These are phyloP conservation scores for Phoma herbarum DNA, from an alignment of 2,329 filamentous ascomycete genomes.

Conservation along the genomic window DNA sequence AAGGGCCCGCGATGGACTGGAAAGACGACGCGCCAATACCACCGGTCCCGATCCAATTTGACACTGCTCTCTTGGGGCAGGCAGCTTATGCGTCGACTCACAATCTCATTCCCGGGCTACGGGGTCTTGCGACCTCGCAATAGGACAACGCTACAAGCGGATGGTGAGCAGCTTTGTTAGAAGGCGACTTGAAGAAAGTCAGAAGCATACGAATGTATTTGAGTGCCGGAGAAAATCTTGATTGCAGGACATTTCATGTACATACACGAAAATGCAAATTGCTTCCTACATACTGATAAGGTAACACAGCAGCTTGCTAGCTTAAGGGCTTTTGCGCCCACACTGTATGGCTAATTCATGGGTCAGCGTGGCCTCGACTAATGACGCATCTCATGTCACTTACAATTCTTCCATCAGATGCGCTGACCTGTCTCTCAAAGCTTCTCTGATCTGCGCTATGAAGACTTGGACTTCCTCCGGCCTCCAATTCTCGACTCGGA, in stretches of 20 bases:
- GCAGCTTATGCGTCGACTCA: background rate
- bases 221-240: background rate
- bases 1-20: slow-evolving; percentile 25
- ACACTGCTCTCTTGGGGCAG: background rate
- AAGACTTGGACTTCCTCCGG: slow-evolving; percentile 56
- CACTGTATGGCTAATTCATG: slow-evolving; percentile 1
- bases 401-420: slow-evolving; percentile 38
- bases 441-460: slow-evolving; percentile 35
- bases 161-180: background rate
- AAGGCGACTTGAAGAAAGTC: background rate
- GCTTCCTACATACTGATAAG: background rate
- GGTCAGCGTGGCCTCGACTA: background rate
- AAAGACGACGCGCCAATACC: slow-evolving; percentile 20
- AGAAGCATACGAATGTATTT: background rate
- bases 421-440: slow-evolving; percentile 35
- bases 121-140: background rate
- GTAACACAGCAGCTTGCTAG: background rate
- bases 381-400: slow-evolving; percentile 8
- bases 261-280: no score
- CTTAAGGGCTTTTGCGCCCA: slow-evolving; percentile 10
- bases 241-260: no score
- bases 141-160: no score
- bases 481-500: slow-evolving; percentile 49
- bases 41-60: background rate
- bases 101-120: background rate